Conservation (phyloP, 2,329 filamentous ascomycete species). For the Ophiocordyceps unilateralis region DNA sequence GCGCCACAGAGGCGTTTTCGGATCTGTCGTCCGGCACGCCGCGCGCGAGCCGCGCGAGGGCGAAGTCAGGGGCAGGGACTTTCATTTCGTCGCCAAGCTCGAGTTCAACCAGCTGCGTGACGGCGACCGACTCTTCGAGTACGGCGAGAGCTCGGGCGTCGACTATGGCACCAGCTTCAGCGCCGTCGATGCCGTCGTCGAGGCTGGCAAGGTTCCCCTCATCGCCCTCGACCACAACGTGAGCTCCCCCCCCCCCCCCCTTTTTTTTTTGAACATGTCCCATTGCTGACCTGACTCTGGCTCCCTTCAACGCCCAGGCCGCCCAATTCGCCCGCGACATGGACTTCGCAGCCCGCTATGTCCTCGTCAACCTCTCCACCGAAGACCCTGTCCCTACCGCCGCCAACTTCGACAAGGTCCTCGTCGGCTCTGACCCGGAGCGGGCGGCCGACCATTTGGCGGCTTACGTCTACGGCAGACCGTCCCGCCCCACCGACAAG, state of each 20-base stretch:
- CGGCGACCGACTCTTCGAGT: slow-evolving; percentile 42
- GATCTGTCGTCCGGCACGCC: slow-evolving; percentile 35
- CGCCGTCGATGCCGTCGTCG: slow-evolving; percentile 30
- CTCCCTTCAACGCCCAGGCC: slow-evolving; percentile 18
- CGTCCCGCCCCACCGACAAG: neutral
- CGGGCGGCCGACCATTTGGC: slow-evolving; percentile 8
- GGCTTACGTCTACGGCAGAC: slow-evolving; percentile 11
- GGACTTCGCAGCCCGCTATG: slow-evolving; percentile 34
- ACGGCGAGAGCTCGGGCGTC: slow-evolving; percentile 27
- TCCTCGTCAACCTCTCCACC: slow-evolving; percentile 30
- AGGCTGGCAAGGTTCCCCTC: slow-evolving; percentile 41
- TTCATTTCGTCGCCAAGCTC: slow-evolving; percentile 37
- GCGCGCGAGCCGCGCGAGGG: slow-evolving; percentile 30
- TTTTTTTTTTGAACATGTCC: no score
- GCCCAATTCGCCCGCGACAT: slow-evolving; percentile 40
- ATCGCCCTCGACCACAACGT: slow-evolving; percentile 36
- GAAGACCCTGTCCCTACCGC: slow-evolving; percentile 7
- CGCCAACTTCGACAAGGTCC: slow-evolving; percentile 9
- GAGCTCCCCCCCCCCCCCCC: slow-evolving; percentile 8
- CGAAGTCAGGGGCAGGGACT: slow-evolving; percentile 33
- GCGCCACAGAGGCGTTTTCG: slow-evolving; percentile 48
- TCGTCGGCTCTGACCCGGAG: slow-evolving; percentile 12
- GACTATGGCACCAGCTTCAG: slow-evolving; percentile 40
- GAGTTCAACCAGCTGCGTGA: slow-evolving; percentile 41
- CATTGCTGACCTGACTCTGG: no score